These are phyloP conservation scores for Skeletonema potamos DNA, from an alignment of 108 stramenopile species.

Conservation along the genomic window DNA sequence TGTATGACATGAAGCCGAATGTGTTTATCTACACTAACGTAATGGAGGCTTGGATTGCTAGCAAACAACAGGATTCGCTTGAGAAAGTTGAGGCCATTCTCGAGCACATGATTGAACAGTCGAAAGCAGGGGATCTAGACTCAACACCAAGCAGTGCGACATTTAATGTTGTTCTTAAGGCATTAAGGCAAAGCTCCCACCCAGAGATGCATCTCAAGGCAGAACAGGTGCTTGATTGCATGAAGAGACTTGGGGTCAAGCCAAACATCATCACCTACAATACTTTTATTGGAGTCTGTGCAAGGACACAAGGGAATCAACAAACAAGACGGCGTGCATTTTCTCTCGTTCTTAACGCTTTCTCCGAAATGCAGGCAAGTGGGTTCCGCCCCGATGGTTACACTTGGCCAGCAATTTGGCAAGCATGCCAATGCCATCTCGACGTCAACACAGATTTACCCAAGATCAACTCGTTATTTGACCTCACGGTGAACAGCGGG, in stretches of 20 bases:
- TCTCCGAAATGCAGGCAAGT: slow-evolving; percentile 13
- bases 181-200: slow-evolving; percentile 31
- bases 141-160: slow-evolving; percentile 33
- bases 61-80: slow-evolving; percentile 29
- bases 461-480: slow-evolving; percentile 35
- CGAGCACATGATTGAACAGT: slow-evolving; percentile 36
- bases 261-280: slow-evolving; percentile 48
- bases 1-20: slow-evolving; percentile 51
- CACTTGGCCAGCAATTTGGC: slow-evolving; percentile 47
- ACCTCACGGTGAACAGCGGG: slow-evolving; percentile 24
- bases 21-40: slow-evolving; percentile 55
- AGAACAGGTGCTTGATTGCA: slow-evolving; percentile 51
- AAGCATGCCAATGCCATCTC: slow-evolving; percentile 33
- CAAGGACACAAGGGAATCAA: slow-evolving; percentile 12
- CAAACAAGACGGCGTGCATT: slow-evolving; percentile 21
- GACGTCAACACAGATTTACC: slow-evolving; percentile 22
- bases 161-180: slow-evolving; percentile 41
- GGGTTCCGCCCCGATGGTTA: slow-evolving; percentile 31
- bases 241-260: slow-evolving; percentile 37
- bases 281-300: slow-evolving; percentile 39
- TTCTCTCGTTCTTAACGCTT: slow-evolving; percentile 15
- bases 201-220: slow-evolving; percentile 34
- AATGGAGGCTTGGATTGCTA: slow-evolving; percentile 62
- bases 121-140: slow-evolving; percentile 31
- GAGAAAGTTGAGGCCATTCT: slow-evolving; percentile 38